Percentiles rank a stretch among this genome's conserved stretches.
Conservation (phyloP, 345 rosid species). For the Eucalyptus camaldulensis region DNA sequence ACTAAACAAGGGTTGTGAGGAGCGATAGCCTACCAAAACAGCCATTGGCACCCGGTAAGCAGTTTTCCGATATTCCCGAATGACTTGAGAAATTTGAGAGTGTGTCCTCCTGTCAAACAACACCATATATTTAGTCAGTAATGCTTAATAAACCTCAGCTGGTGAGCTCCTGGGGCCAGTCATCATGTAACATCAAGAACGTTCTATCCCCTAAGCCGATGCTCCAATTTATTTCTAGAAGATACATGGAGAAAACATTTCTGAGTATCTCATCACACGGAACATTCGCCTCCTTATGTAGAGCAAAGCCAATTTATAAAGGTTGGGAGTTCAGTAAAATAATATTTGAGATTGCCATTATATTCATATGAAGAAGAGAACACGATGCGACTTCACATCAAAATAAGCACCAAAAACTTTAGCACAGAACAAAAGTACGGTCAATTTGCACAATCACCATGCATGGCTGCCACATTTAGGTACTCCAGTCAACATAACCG, state of each 20-base stretch:
- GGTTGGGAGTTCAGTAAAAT: neutral
- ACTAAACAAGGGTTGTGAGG: neutral
- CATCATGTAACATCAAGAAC: neutral
- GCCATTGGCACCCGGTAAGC: slow-evolving; percentile 92
- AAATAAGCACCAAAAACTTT: neutral
- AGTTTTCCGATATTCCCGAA: slow-evolving; percentile 80
- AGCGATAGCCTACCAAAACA: slow-evolving; percentile 47
- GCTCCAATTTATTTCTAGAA: neutral
- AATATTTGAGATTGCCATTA: neutral
- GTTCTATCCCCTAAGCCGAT: neutral
- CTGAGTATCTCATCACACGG: neutral
- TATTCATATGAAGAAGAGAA: neutral
- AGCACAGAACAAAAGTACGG: neutral
- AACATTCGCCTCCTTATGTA: neutral
- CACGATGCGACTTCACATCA: neutral
- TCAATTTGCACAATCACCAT: neutral
- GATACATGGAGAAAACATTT: neutral
- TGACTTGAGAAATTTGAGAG: slow-evolving; percentile 85
- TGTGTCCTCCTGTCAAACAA: slow-evolving; percentile 70
- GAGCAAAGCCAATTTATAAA: neutral
- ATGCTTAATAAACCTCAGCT: neutral
- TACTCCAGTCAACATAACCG: neutral
- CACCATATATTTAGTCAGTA: neutral
- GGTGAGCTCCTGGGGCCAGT: neutral
- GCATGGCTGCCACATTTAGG: neutral